Evolutionary conservation across 78 protist genomes (phyloP).

Genomic region (Bigelowiella natans): DNA sequence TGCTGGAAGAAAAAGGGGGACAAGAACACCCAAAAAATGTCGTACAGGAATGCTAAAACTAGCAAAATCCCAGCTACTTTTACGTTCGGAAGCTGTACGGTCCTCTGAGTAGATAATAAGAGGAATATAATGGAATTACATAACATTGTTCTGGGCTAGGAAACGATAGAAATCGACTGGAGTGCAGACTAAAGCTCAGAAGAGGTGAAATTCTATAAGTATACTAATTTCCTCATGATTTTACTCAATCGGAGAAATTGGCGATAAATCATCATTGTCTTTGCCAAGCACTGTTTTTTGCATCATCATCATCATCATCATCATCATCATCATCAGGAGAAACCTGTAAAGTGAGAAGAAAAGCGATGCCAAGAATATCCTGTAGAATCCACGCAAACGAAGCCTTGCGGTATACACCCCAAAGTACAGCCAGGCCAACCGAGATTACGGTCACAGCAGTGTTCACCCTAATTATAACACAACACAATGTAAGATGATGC

Average conservation of each 20-base stretch:
- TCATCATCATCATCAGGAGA: too few species aligned
- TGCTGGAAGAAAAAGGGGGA: slow-evolving; percentile 21
- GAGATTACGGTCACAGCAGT: not conserved
- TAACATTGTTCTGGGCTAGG: not conserved
- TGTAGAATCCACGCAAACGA: not conserved
- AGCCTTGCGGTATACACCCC: not conserved
- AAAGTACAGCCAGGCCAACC: not conserved
- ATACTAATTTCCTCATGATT: not conserved
- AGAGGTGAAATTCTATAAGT: not conserved
- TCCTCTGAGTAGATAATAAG: too few species aligned
- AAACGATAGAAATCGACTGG: not conserved
- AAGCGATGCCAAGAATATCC: not conserved
- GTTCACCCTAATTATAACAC: not conserved
- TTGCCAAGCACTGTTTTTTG: not conserved
- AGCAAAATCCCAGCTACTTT: slow-evolving; percentile 1
- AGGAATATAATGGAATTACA: too few species aligned
- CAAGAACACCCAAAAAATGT: slow-evolving; percentile 32
- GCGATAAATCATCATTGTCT: not conserved
- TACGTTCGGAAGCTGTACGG: slow-evolving; percentile 3
- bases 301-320: not conserved
- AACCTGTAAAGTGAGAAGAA: not conserved
- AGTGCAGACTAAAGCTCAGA: not conserved
- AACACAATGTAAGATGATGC: too few species aligned
- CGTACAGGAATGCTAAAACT: slow-evolving; percentile 14
- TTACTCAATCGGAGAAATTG: not conserved